Conservation (phyloP, 2,329 filamentous ascomycete species). For the Fusarium sp. region DNA sequence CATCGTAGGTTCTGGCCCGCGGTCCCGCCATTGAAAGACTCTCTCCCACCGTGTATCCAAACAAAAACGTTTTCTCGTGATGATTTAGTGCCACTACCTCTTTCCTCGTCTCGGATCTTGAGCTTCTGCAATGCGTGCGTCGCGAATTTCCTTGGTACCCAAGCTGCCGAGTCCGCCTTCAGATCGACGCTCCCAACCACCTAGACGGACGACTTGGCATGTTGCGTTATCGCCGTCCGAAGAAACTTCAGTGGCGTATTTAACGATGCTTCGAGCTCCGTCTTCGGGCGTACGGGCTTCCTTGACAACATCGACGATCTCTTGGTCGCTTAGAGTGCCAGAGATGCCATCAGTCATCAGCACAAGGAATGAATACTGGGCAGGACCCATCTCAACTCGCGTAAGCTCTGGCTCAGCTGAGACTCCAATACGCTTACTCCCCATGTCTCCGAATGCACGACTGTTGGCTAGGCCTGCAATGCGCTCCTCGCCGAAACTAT, state of each 20-base stretch:
- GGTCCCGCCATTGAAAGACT: neutral
- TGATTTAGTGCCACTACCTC: conserved; percentile 46
- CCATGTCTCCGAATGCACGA: conserved; percentile 92
- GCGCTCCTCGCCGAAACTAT: conserved; percentile 97
- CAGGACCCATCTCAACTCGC: conserved; percentile 80
- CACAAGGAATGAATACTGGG: conserved; percentile 89
- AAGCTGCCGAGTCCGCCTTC: conserved; percentile 91
- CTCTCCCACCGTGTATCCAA: conserved; percentile 1
- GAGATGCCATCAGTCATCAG: conserved; percentile 90
- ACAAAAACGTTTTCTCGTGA: neutral
- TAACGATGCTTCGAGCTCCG: conserved; percentile 80
- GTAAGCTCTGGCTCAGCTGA: conserved; percentile 92
- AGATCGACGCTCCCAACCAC: conserved; percentile 75
- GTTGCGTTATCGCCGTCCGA: conserved; percentile 74
- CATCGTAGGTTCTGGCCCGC: neutral
- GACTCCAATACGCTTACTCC: conserved; percentile 90
- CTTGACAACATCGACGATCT: conserved; percentile 95
- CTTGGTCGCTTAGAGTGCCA: conserved; percentile 87
- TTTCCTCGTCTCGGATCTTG: conserved; percentile 80
- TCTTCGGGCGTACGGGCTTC: conserved; percentile 92
- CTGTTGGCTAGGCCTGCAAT: conserved; percentile 94
- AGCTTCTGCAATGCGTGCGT: conserved; percentile 83
- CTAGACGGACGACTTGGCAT: conserved; percentile 73
- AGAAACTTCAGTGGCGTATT: conserved; percentile 88
- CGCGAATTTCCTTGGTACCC: conserved; percentile 90